phyloP scores from a whole-genome alignment of 129 eudicot genomes.

The Centella asiatica region DNA sequence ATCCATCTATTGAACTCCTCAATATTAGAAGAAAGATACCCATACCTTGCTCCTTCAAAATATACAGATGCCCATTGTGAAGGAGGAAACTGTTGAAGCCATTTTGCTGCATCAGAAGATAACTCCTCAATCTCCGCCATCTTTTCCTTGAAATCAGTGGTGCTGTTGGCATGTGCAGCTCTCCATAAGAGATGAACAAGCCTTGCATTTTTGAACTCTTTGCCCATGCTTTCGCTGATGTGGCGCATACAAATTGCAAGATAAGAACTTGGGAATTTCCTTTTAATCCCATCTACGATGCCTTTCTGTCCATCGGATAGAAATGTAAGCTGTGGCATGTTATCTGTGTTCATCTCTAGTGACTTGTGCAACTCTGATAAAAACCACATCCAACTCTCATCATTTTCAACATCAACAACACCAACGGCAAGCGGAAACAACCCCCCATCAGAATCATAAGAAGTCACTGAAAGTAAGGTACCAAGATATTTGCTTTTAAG shows the following conservation, averaged over 20 bases:
- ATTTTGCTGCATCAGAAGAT: conserved; percentile 39
- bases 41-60: conserved; percentile 44
- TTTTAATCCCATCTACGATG: conserved; percentile 29
- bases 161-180: conserved; percentile 41
- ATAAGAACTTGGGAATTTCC: conserved; percentile 30
- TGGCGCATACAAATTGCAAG: conserved; percentile 43
- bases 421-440: conserved; percentile 51
- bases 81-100: conserved; percentile 44
- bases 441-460: conserved; percentile 48
- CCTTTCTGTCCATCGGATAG: conserved; percentile 36
- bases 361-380: conserved; percentile 38
- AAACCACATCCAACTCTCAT: conserved; percentile 60
- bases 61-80: conserved; percentile 39
- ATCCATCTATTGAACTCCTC: conserved; percentile 42
- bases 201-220: conserved; percentile 42
- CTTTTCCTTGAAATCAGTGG: conserved; percentile 30
- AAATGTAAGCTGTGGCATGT: conserved; percentile 28
- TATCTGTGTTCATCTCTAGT: conserved; percentile 30
- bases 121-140: conserved; percentile 36
- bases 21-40: conserved; percentile 38
- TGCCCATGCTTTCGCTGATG: conserved; percentile 40
- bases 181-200: conserved; percentile 40
- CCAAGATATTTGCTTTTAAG: conserved; percentile 55
- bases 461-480: conserved; percentile 45
- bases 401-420: conserved; percentile 48